These are phyloP conservation scores for Trichoderma sp. DNA, from an alignment of 2,329 filamentous ascomycete genomes.

Conservation along the genomic window DNA sequence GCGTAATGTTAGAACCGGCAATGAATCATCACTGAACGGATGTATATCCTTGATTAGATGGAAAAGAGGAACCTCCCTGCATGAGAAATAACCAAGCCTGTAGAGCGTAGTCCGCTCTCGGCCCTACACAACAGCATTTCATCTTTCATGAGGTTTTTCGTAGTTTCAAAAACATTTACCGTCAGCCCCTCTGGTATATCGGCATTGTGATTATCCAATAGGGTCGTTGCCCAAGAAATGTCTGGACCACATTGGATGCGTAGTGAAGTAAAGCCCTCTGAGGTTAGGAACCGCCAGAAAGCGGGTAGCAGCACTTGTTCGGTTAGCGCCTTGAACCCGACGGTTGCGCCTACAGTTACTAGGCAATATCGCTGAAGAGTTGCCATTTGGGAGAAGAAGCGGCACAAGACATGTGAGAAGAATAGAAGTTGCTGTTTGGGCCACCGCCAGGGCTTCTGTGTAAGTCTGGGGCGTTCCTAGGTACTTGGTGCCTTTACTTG, in stretches of 20 bases:
- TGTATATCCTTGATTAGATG: neutral
- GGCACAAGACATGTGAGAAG: neutral
- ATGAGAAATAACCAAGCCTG: conserved; percentile 83
- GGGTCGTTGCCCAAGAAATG: conserved; percentile 42
- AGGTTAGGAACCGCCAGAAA: conserved; percentile 64
- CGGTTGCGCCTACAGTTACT: conserved; percentile 90
- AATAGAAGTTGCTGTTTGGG: neutral
- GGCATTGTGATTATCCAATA: conserved; percentile 28
- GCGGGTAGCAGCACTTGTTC: conserved; percentile 60
- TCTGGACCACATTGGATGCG: conserved; percentile 80
- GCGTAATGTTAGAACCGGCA: neutral
- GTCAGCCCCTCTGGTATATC: conserved; percentile 33
- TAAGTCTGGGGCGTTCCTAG: neutral
- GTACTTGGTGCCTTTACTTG: neutral
- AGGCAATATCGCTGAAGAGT: conserved; percentile 59
- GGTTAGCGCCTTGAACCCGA: conserved; percentile 74
- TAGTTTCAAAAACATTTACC: conserved; percentile 38
- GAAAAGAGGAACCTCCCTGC: conserved; percentile 61
- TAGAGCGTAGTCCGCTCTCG: conserved; percentile 47
- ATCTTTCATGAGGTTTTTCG: conserved; percentile 40
- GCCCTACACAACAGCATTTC: conserved; percentile 58
- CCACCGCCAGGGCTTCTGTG: neutral
- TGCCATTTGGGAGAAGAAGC: conserved; percentile 18
- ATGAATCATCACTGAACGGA: neutral
- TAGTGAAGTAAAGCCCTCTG: conserved; percentile 68